A percentile compares a stretch with the other conserved stretches of the same genome.
Conservation (phyloP, 2,329 filamentous ascomycete species). For the Nothophoma quercina region DNA sequence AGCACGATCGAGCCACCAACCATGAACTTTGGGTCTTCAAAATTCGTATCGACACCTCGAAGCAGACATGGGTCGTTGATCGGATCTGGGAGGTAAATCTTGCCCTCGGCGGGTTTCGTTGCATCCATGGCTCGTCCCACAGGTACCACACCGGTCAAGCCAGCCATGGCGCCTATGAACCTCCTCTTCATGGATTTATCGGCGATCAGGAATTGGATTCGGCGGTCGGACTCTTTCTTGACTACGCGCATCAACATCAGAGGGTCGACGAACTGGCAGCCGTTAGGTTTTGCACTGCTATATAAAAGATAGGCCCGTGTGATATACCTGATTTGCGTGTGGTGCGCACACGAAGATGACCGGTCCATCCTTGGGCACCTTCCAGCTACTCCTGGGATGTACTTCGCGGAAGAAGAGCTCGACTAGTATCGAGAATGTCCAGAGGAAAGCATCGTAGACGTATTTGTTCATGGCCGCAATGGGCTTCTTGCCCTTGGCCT, state of each 20-base stretch:
- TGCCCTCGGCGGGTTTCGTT: conserved; percentile 79
- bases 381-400: conserved; percentile 93
- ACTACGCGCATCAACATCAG: conserved; percentile 92
- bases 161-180: conserved; percentile 88
- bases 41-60: conserved; percentile 81
- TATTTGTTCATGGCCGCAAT: conserved; percentile 69
- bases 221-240: conserved; percentile 83
- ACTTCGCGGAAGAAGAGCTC: conserved; percentile 99
- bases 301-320: neutral
- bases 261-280: conserved; percentile 84
- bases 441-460: conserved; percentile 80
- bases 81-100: conserved; percentile 88
- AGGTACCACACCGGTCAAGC: conserved; percentile 87
- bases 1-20: conserved; percentile 83
- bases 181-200: conserved; percentile 91
- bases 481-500: conserved; percentile 42
- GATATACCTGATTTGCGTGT: conserved; percentile 75
- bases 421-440: conserved; percentile 80
- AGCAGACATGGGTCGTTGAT: conserved; percentile 83
- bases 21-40: conserved; percentile 64
- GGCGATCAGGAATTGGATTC: conserved; percentile 90
- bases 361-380: conserved; percentile 85
- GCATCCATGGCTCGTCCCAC: conserved; percentile 90
- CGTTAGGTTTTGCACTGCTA: conserved; percentile 15
- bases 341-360: conserved; percentile 96